Conservation (phyloP, 257 asterid species). For the Solanum sparsipilum region DNA sequence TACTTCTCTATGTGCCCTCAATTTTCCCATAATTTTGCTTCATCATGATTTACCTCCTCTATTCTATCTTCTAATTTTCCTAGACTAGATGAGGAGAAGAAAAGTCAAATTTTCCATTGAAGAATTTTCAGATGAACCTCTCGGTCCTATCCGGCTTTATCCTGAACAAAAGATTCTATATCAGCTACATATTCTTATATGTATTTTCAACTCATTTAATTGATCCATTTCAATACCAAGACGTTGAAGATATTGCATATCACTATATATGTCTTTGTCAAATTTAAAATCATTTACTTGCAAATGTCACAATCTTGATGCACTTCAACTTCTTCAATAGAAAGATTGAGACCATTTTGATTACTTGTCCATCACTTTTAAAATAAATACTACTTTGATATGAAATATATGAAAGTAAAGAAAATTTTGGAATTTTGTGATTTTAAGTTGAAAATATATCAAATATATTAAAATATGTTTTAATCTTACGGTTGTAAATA, state of each 20-base stretch:
- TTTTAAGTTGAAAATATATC: no score
- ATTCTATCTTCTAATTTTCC: background rate
- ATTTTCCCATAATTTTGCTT: background rate
- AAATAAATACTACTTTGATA: background rate
- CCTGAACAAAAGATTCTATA: no score
- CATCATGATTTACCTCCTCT: background rate
- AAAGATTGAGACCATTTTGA: background rate
- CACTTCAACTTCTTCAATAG: background rate
- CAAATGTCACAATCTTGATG: background rate
- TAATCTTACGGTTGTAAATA: no score
- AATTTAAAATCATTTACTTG: background rate
- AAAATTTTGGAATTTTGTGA: background rate
- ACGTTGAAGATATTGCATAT: background rate
- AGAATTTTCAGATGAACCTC: background rate
- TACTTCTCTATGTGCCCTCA: background rate
- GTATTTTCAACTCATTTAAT: no score
- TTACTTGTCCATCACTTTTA: background rate
- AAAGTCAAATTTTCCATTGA: background rate
- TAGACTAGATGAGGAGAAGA: background rate
- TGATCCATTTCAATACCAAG: no score
- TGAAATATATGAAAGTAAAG: background rate
- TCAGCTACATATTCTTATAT: background rate
- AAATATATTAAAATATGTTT: no score
- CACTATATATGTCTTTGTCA: background rate
- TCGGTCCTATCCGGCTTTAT: no score